These are phyloP conservation scores for Solanum boliviense DNA, from an alignment of 257 asterid species.

Conservation along the genomic window DNA sequence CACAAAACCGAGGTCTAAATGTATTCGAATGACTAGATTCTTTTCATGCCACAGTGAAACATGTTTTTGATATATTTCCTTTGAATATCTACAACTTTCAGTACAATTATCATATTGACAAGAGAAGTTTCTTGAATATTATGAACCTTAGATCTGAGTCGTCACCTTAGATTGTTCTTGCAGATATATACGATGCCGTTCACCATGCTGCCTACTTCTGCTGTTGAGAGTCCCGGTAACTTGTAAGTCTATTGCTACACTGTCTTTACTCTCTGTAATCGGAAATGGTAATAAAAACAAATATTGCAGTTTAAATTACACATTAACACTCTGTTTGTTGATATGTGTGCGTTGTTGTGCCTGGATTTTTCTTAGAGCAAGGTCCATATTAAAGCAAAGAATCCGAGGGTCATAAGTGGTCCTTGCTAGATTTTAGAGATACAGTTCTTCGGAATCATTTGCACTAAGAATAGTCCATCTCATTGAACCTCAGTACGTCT, in stretches of 20 bases:
- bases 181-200: slow-evolving; percentile 69
- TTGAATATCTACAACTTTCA: neutral
- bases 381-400: neutral
- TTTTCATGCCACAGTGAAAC: neutral
- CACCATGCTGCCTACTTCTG: slow-evolving; percentile 57
- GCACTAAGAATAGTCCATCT: neutral
- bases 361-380: neutral
- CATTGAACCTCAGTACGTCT: neutral
- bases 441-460: neutral
- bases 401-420: neutral
- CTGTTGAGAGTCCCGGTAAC: slow-evolving; percentile 73
- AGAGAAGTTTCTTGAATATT: neutral
- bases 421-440: neutral
- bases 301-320: neutral
- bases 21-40: neutral
- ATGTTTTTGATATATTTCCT: neutral
- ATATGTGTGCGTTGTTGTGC: neutral
- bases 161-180: neutral
- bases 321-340: neutral
- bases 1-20: neutral
- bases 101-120: neutral
- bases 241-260: slow-evolving; percentile 30
- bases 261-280: neutral
- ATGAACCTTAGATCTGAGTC: neutral
- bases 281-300: neutral